Evolutionary conservation across 176 grass and related monocot species (phyloP).

Genomic region (Eragrostis curvula): DNA sequence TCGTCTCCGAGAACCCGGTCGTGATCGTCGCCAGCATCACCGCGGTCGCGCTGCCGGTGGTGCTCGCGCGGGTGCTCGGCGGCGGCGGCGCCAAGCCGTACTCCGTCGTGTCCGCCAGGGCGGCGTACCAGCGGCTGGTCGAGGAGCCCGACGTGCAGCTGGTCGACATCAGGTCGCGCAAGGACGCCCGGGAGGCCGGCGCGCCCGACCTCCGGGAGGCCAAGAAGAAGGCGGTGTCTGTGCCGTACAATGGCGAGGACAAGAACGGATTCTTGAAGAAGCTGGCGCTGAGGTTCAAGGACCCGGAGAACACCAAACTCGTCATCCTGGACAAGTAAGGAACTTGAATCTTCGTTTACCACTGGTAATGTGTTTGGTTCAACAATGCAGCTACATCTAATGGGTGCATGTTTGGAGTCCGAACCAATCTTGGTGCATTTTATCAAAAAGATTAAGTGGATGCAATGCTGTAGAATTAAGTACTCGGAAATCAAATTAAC

Average conservation of each 20-base stretch:
- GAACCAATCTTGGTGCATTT: constrained; percentile 9
- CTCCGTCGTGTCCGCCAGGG: constrained; percentile 46
- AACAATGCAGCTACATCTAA: neutral
- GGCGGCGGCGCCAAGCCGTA: constrained; percentile 63
- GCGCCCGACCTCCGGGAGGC: constrained; percentile 60
- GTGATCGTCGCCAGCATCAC: constrained; percentile 47
- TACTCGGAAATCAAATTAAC: neutral
- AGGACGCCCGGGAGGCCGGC: constrained; percentile 59
- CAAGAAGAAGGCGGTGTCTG: constrained; percentile 73
- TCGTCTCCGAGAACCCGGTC: constrained; percentile 68
- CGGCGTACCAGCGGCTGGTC: constrained; percentile 65
- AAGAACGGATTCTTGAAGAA: constrained; percentile 90
- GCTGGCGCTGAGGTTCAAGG: constrained; percentile 71
- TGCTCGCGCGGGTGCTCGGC: constrained; percentile 59
- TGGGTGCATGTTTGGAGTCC: neutral
- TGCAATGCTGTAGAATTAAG: neutral
- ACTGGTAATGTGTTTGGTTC: constrained; percentile 34
- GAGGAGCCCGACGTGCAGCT: constrained; percentile 71
- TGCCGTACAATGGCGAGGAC: constrained; percentile 76
- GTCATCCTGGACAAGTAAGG: constrained; percentile 93
- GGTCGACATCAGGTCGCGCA: constrained; percentile 83
- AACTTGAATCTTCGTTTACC: neutral
- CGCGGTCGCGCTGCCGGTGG: constrained; percentile 59
- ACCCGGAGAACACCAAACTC: constrained; percentile 85
- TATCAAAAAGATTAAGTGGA: neutral